Evolutionary conservation across 208 protist species (phyloP).

Genomic region (Angomonas desouzai): DNA sequence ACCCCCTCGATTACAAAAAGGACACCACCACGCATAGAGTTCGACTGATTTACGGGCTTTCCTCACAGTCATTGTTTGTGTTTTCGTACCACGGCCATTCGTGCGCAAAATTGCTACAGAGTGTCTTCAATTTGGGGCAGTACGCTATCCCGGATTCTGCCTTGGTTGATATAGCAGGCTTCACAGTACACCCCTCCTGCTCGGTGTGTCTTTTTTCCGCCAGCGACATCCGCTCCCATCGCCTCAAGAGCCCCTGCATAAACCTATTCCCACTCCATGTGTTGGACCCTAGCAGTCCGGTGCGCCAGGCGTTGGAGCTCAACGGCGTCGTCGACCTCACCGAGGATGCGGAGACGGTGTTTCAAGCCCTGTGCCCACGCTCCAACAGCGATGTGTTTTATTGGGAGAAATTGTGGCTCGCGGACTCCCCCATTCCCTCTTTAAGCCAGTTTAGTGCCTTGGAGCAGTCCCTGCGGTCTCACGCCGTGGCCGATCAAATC

Average conservation of each 20-base stretch:
- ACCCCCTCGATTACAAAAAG: neutral
- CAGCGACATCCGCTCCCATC: neutral
- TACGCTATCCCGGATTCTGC: slow-evolving; percentile 21
- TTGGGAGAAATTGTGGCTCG: slow-evolving; percentile 1
- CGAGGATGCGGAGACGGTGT: neutral
- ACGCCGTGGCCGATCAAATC: neutral
- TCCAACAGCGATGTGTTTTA: neutral
- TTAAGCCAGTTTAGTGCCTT: neutral
- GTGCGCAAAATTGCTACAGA: slow-evolving; percentile 43
- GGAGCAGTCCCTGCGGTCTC: neutral
- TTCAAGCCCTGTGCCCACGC: neutral
- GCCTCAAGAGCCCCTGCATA: neutral
- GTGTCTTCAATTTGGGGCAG: slow-evolving; percentile 25
- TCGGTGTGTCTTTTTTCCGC: slow-evolving; percentile 32
- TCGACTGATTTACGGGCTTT: slow-evolving; percentile 40
- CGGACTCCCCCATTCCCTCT: neutral
- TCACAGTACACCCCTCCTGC: slow-evolving; percentile 60
- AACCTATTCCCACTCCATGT: neutral
- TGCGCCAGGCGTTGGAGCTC: neutral
- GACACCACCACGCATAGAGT: neutral
- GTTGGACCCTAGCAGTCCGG: neutral
- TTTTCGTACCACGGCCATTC: slow-evolving; percentile 30
- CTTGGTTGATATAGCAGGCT: slow-evolving; percentile 32
- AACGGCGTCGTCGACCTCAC: neutral
- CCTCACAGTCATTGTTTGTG: slow-evolving; percentile 30